Evolutionary conservation across 257 asterid species (phyloP).

Genomic region (Ehretia macrophylla): DNA sequence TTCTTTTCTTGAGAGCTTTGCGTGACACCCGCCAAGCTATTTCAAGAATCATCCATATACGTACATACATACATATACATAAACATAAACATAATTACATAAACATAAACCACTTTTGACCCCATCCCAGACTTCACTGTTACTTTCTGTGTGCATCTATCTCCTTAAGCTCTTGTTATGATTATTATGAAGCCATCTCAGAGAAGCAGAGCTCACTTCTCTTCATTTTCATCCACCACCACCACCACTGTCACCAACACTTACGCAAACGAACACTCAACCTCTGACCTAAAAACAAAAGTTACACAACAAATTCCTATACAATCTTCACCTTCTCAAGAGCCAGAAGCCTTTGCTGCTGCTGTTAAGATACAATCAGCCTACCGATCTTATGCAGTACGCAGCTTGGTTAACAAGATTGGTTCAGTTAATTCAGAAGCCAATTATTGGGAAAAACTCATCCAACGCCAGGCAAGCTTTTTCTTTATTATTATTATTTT

Average conservation of each 20-base stretch:
- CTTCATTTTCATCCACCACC: constrained; percentile 21
- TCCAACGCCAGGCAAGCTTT: constrained; percentile 75
- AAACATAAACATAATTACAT: no score
- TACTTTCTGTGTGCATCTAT: neutral
- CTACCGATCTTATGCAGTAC: constrained; percentile 59
- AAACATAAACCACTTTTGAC: neutral
- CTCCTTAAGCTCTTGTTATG: no score
- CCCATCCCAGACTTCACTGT: neutral
- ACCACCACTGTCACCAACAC: constrained; percentile 32
- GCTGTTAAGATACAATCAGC: constrained; percentile 70
- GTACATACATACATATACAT: no score
- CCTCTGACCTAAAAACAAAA: constrained; percentile 24
- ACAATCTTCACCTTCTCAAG: constrained; percentile 19
- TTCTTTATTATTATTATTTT: neutral
- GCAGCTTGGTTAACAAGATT: constrained; percentile 58
- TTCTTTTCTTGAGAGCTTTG: no score
- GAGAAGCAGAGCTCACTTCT: constrained; percentile 15
- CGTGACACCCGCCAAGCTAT: neutral
- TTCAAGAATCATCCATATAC: neutral
- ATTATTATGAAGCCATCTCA: constrained; percentile 36
- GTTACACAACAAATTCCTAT: constrained; percentile 29
- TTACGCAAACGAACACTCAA: constrained; percentile 33
- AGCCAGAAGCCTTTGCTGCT: constrained; percentile 40
- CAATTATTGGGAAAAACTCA: constrained; percentile 54
- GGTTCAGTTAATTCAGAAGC: constrained; percentile 75